Evolutionary conservation across 2,329 filamentous ascomycete species (phyloP), one percentile per base, ranked within the genome.

Genomic region (Fusarium stilboides): DNA sequence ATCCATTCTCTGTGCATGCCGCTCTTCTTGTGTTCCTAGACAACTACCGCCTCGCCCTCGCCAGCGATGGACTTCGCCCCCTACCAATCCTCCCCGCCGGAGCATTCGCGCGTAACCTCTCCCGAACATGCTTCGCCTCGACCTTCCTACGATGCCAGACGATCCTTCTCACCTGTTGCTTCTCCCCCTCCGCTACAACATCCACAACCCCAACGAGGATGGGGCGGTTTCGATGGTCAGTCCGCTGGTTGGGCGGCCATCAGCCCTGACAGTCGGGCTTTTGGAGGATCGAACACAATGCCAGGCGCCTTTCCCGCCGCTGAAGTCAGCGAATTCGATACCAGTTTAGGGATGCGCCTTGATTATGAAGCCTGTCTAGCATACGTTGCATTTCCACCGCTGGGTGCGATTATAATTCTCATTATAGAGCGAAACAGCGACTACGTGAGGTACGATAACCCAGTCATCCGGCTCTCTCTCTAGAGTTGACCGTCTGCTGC

Each of bases 381-480:
- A 53, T 99, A 99, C 79, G 78, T 98, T 65, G 84, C 92, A 50
- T 82, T 97, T 15, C 96, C 96, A 66, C 96, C 96, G 2, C 86
- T 94, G 0, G 96, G 95, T 4, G 93, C 92, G 5, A 93, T 98
- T 26, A 79, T 97, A 70, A 81, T 99, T 73, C 81, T 99, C 71
- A 87, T 98, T 44, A 78, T 95, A 68, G 96, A 99, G 85, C 89
- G 94, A 77, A 96, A 97, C 84, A 98, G 94, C 77, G 96, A 99
- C 81, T 99, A 97, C 80, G 96, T 99, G 59, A 88, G 96, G 92
- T 95, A 81, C 61, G 87, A 53, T n/a, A 12, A 15, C 19, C 33
- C 15, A 12, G 13, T 31, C 13, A 37, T 13, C 12, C n/a, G 20
- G 7, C 24, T 12, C 14, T 12, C 17, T 12, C 17, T 40, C 14